phyloP scores from a whole-genome alignment of 2,329 filamentous ascomycete species.

The Chrysoporthe austroafricana region DNA sequence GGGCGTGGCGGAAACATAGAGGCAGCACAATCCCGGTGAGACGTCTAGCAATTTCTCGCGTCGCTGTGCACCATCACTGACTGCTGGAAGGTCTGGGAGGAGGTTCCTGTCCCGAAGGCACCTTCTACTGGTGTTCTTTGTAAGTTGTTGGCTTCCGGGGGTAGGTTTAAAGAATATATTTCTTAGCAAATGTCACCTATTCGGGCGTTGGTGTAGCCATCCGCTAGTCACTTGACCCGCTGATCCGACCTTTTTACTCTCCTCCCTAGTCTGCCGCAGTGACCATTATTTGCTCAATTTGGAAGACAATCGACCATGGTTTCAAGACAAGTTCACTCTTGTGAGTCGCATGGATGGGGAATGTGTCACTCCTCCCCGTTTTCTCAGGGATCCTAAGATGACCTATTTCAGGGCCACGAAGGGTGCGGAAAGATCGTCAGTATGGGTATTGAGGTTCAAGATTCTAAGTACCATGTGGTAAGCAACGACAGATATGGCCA shows the following conservation, averaged over 20 bases:
- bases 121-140: constrained; percentile 36
- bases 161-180: constrained; percentile 19
- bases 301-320: constrained; percentile 38
- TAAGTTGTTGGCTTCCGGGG: constrained; percentile 42
- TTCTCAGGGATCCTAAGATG: not conserved
- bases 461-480: constrained; percentile 30
- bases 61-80: constrained; percentile 1
- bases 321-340: constrained; percentile 36
- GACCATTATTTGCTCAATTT: constrained; percentile 38
- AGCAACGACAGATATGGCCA: not conserved
- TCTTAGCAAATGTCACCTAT: not conserved
- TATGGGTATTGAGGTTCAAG: constrained; percentile 30
- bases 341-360: not conserved
- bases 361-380: constrained; percentile 8
- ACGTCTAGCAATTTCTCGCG: not conserved
- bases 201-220: not conserved
- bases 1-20: constrained; percentile 41
- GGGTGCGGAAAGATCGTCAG: constrained; percentile 34
- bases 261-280: constrained; percentile 37
- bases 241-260: not conserved
- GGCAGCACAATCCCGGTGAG: constrained; percentile 36
- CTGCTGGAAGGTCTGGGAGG: constrained; percentile 32
- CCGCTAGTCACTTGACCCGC: no score
- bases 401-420: constrained; percentile 32
- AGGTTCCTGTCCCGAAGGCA: constrained; percentile 35